phyloP scores from a whole-genome alignment of 1,284 basidiomycete species.

The Cryptococcus floricola region DNA sequence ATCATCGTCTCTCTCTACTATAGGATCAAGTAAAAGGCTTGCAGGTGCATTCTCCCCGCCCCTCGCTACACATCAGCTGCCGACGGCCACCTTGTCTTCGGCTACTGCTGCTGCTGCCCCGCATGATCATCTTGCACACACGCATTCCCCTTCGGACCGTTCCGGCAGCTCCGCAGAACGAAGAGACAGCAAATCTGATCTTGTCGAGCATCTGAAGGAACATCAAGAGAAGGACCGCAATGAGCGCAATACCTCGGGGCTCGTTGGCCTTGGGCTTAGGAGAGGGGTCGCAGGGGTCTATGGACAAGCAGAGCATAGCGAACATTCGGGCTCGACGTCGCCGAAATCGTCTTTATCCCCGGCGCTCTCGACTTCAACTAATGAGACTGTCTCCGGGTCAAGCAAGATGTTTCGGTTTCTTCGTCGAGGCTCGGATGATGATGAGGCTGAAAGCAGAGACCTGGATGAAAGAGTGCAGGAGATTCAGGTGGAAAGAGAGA shows the following conservation, averaged over 20 bases:
- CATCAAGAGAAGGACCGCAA: slow-evolving; percentile 16
- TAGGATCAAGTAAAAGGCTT: slow-evolving; percentile 6
- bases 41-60: slow-evolving; percentile 37
- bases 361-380: neutral
- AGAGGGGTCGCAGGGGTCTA: slow-evolving; percentile 29
- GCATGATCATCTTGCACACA: slow-evolving; percentile 14
- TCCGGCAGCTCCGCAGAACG: slow-evolving; percentile 6
- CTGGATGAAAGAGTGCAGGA: slow-evolving; percentile 30
- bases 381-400: slow-evolving; percentile 11
- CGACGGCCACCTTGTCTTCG: slow-evolving; percentile 20
- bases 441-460: slow-evolving; percentile 13
- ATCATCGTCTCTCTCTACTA: slow-evolving; percentile 12
- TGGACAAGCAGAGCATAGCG: slow-evolving; percentile 26
- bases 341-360: slow-evolving; percentile 28
- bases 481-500: slow-evolving; percentile 37
- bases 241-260: slow-evolving; percentile 14
- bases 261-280: slow-evolving; percentile 27
- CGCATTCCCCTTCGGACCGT: too few species aligned
- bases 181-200: slow-evolving; percentile 16
- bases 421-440: slow-evolving; percentile 9
- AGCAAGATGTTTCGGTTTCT: slow-evolving; percentile 16
- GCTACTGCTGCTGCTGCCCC: slow-evolving; percentile 24
- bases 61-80: slow-evolving; percentile 15
- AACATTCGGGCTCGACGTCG: slow-evolving; percentile 18
- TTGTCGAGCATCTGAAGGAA: slow-evolving; percentile 36